Evolutionary conservation across 768 basidiomycete species (phyloP), one percentile per base, ranked within the genome.

Genomic region (Lentinula lateritia): DNA sequence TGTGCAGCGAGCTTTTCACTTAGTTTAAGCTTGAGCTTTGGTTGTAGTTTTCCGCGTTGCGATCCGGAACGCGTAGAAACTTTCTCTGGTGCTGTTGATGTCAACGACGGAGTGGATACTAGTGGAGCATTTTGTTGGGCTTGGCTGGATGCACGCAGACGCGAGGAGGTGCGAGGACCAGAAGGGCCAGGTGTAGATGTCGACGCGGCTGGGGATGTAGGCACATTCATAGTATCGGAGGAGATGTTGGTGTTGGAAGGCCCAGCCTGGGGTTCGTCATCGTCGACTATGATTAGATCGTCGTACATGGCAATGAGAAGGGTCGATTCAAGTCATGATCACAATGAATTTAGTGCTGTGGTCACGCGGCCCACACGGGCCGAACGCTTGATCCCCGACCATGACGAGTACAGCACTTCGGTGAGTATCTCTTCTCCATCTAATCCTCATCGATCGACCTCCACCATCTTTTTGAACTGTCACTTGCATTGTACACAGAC

Each of bases 1-100:
- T 89, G 88, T 36, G 87, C 84, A 6, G 86, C 89, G 3, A 89
- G 85, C 67, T 90, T 91, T 62, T 92, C 92, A 71, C 90, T 89
- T 67, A 95, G 75, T 75, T 94, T 94, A 56, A 95, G 84, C 71
- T 93, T 95, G 39, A 95, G 81, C 72, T 93, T 95, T 6, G 92
- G 90, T 66, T 85, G 83, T 0, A 76, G 74, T 61, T 81, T 84
- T 12, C 74, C 66, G 60, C 79, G 81, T 56, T 74, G 71, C 32
- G 76, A 72, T 8, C 83, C 72, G n/a, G 83, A 84, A 43, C 88
- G 84, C 28, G 83, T 89, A 2, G 81, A 73, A 34, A 84, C 82
- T 43, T 87, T 87, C 8, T n/a, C 15, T 28, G 39, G 12, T 5
- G 54, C 36, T 56, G 55, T 6, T 16, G 55, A 39, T 34, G 45